Evolutionary conservation across 345 rosid genomes (phyloP), one percentile per base, ranked within the genome.

Genomic region (Mallotus nudiflorus): DNA sequence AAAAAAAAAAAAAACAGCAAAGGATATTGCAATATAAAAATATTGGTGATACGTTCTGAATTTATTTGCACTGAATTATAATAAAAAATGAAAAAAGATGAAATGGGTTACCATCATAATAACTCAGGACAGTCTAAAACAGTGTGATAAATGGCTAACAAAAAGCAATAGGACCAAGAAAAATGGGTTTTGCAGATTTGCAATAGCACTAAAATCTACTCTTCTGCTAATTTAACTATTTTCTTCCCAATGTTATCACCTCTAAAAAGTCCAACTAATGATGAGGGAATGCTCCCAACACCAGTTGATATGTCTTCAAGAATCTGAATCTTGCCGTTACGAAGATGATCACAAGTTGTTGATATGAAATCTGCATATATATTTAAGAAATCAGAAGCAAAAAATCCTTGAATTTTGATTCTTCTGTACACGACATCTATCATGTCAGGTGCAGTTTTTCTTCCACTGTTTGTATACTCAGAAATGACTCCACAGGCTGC

Each of bases 401-500:
- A 64, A 44, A 85, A 88, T 0, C 90, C 90, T 52, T 79, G 86
- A 18, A 88, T 75, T 50, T 71, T 85, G 57, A 83, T 72, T 62
- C 91, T 85, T 79, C 72, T 84, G 81, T 82, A 85, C 20, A 84
- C 64, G 37, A 86, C 63, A 10, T 79, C 84, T 1, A 85, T 1
- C 90, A 83, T 79, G 3, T 73, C 62, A 0, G 87, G 90, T 1
- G 83, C 78, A 27, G 88, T 85, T 46, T 72, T 57, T 56, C 72
- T 82, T 29, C 27, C 56, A 0, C 37, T 3, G 16, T 66, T 74
- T 8, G 81, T 69, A 11, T 86, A 85, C 49, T 88, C 85, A 0
- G 93, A 77, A 12, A 86, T 86, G 3, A 74, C 83, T 9, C 93
- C 93, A 39, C 87, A 84, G 6, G 77, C 79, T 0, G 85, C 86